Percentiles rank a stretch among this genome's conserved stretches.
Evolutionary conservation across 176 grass and related monocot genomes (phyloP).

Genomic region (Oryza officinalis): DNA sequence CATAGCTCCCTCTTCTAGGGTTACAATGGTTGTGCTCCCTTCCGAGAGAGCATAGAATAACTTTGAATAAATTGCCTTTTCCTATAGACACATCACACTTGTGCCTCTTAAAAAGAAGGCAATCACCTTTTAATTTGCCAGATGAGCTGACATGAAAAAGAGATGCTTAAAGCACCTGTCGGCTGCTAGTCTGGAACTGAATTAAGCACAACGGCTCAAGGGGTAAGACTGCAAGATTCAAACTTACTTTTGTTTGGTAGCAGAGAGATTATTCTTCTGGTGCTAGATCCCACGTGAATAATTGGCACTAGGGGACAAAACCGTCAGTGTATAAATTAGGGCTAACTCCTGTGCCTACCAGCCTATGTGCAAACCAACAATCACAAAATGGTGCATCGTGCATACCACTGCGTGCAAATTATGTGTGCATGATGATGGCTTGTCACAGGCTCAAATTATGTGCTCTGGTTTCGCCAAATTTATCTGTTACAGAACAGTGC

Average conservation of each 20-base stretch:
- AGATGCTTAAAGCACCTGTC: conserved; percentile 32
- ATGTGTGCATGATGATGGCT: conserved; percentile 14
- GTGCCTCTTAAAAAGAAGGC: not conserved
- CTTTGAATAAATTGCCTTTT: conserved; percentile 18
- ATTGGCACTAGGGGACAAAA: conserved; percentile 11
- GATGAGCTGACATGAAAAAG: conserved; percentile 24
- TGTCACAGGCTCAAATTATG: conserved; percentile 1
- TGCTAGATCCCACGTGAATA: conserved; percentile 11
- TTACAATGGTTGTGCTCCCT: not conserved
- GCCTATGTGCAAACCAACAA: not conserved
- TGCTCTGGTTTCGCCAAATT: not conserved
- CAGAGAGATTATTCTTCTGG: not conserved
- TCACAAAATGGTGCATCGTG: conserved; percentile 1
- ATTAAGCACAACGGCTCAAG: not conserved
- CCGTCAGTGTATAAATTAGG: not conserved
- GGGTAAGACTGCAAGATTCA: conserved; percentile 6
- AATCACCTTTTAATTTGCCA: conserved; percentile 23
- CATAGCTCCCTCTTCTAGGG: not conserved
- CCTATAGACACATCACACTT: not conserved
- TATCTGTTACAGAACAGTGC: not conserved
- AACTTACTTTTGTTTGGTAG: not conserved
- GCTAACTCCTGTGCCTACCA: not conserved
- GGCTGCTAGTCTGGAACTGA: not conserved
- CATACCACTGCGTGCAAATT: conserved; percentile 4
- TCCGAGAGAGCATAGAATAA: not conserved